Evolutionary conservation across 768 basidiomycete species (phyloP), one percentile per base, ranked within the genome.

Genomic region (Xerocomus spinulosus): DNA sequence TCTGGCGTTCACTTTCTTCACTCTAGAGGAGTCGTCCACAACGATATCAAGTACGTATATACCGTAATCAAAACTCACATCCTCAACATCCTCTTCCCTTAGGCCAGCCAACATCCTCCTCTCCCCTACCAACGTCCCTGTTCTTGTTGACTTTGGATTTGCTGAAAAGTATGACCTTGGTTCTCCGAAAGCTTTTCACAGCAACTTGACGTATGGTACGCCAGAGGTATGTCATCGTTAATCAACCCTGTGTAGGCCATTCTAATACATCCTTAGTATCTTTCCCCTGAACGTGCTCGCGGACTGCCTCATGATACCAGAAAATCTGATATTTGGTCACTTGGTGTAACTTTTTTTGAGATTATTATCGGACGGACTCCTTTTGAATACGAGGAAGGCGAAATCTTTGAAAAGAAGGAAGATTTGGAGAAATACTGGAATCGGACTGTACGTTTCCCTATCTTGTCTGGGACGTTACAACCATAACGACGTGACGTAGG

Each of bases 91-190:
- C 3, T 25, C 24, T 30, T 29, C 29, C 24, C 9, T 13, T 53
- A 94, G 91, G 58, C 92, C 92, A 1, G 90, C 92, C 14, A 99
- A 99, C 61, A 92, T 99, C 56, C 77, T 99, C 2, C 74, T 99
- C 38, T 87, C 88, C 1, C 68, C 71, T 46, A 76, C 83, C 54
- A 84, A 85, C 58, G 71, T 92, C 2, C 91, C 92, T 1, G 87
- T 96, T 3, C 79, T 98, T 4, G 87, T 96, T 30, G 96, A 98
- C 67, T 99, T 96, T 59, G 95, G 96, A 1, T 99, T 98, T 57
- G 92, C 95, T 2, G 89, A 95, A 60, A 81, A 81, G 54, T 93
- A 93, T 61, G 84, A 90, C 53, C 59, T 77, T 35, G 64, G 70
- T 1, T 79, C 82, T 0, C 63, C 72, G 15, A 80, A 79, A 17